Evolutionary conservation across 2,329 filamentous ascomycete genomes (phyloP).

Genomic region (Aspergillus ibericus): DNA sequence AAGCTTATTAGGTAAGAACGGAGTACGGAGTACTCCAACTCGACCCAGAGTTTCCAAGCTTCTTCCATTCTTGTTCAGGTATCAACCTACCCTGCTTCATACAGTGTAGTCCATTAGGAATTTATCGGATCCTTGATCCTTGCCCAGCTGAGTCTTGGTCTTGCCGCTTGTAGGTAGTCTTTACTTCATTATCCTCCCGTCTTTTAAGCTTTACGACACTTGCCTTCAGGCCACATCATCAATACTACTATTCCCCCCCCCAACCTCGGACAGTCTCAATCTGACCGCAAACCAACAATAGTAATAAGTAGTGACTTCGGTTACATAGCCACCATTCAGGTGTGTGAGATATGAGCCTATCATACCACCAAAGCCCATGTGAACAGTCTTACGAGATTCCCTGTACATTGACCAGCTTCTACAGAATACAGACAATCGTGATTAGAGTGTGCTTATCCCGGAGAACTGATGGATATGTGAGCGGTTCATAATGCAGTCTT

Average conservation of each 20-base stretch:
- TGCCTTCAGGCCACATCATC: not conserved
- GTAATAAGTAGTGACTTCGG: not conserved
- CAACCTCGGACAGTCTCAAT: not conserved
- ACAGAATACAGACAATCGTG: not conserved
- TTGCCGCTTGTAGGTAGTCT: not conserved
- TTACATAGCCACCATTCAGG: not conserved
- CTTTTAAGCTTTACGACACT: not conserved
- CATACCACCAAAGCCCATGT: not conserved
- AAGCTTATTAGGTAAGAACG: too few relatives aligned
- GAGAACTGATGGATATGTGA: constrained; percentile 12
- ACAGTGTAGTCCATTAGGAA: not conserved
- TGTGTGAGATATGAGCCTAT: not conserved
- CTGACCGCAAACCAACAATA: not conserved
- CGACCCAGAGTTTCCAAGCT: not conserved
- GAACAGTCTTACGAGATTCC: not conserved
- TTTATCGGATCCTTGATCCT: not conserved
- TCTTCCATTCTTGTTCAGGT: not conserved
- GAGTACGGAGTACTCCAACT: not conserved
- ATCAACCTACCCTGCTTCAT: not conserved
- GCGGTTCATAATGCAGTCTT: constrained; percentile 29
- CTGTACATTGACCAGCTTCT: not conserved
- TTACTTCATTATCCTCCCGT: not conserved
- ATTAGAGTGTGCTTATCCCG: not conserved
- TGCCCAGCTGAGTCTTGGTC: not conserved
- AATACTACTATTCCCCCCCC: not conserved